Evolutionary conservation across 2,329 filamentous ascomycete species (phyloP).

Genomic region (Pseudogymnoascus sp.): DNA sequence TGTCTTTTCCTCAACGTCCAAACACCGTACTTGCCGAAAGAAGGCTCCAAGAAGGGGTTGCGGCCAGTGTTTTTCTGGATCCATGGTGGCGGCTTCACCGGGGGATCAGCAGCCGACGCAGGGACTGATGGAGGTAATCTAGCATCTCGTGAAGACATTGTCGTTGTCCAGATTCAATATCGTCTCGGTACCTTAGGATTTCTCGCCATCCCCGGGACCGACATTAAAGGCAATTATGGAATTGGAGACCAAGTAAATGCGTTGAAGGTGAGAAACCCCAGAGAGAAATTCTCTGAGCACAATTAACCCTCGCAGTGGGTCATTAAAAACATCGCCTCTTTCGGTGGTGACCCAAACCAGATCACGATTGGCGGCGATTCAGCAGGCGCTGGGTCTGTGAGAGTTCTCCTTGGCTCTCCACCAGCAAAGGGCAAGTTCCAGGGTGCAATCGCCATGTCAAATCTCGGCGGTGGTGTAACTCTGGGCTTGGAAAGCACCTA

Average conservation of each 20-base stretch:
- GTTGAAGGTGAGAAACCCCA: conserved; percentile 29
- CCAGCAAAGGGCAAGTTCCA: conserved; percentile 40
- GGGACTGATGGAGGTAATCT: conserved; percentile 24
- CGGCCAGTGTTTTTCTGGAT: conserved; percentile 31
- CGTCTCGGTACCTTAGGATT: conserved; percentile 25
- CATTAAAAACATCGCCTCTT: conserved; percentile 36
- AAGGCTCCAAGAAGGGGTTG: conserved; percentile 17
- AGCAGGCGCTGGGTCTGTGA: conserved; percentile 43
- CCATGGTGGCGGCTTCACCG: conserved; percentile 30
- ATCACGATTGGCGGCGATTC: conserved; percentile 45
- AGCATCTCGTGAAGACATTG: conserved; percentile 25
- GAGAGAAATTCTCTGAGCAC: background rate
- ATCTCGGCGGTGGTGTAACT: conserved; percentile 43
- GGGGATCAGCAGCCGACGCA: conserved; percentile 21
- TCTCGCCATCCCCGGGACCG: conserved; percentile 43
- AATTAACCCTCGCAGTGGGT: conserved; percentile 35
- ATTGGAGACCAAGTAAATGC: conserved; percentile 45
- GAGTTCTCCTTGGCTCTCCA: conserved; percentile 41
- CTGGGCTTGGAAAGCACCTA: conserved; percentile 41
- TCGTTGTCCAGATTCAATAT: conserved; percentile 26
- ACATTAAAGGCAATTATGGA: conserved; percentile 45
- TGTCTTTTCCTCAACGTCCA: conserved; percentile 31
- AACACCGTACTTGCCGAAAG: conserved; percentile 29
- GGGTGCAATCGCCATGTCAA: conserved; percentile 42
- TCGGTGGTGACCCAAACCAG: conserved; percentile 39